Percentiles rank a stretch among this genome's conserved stretches.
These are phyloP conservation scores for Colletotrichum costaricense DNA, from an alignment of 2,329 filamentous ascomycete species.

Conservation along the genomic window DNA sequence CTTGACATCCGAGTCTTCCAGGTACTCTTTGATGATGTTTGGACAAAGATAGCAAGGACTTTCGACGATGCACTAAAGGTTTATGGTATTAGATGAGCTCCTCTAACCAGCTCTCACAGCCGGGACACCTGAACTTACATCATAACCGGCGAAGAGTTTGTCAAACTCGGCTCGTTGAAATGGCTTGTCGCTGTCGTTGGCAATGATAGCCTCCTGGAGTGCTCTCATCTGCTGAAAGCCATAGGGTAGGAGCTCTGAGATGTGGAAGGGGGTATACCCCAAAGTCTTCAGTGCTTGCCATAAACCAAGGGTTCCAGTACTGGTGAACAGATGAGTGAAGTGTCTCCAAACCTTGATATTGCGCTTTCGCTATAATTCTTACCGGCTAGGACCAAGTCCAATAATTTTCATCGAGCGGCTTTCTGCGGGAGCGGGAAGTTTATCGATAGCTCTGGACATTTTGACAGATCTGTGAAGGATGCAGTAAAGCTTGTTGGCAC, in stretches of 20 bases:
- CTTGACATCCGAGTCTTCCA: conserved; percentile 45
- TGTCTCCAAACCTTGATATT: neutral
- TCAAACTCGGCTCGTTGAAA: conserved; percentile 51
- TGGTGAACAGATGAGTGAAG: conserved; percentile 24
- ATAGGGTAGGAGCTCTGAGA: conserved; percentile 43
- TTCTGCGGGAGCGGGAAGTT: conserved; percentile 19
- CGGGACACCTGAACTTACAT: conserved; percentile 36
- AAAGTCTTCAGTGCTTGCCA: conserved; percentile 48
- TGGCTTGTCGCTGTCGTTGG: conserved; percentile 39
- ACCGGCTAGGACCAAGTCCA: conserved; percentile 31
- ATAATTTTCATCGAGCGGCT: conserved; percentile 25
- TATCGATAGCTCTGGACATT: conserved; percentile 30
- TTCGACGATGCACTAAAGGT: conserved; percentile 14
- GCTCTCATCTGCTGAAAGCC: conserved; percentile 42
- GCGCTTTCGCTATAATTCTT: neutral
- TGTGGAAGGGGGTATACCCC: conserved; percentile 51
- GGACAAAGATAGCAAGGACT: conserved; percentile 44
- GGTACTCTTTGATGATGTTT: conserved; percentile 41
- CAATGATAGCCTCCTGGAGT: conserved; percentile 44
- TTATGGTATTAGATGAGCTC: neutral
- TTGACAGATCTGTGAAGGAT: neutral
- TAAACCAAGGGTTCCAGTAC: conserved; percentile 50
- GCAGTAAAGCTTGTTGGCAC: neutral
- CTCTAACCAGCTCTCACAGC: fast-evolving
- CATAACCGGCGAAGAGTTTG: conserved; percentile 52